Conservation (phyloP, 495 filamentous ascomycete genomes). For the Xylaria cubensis region DNA sequence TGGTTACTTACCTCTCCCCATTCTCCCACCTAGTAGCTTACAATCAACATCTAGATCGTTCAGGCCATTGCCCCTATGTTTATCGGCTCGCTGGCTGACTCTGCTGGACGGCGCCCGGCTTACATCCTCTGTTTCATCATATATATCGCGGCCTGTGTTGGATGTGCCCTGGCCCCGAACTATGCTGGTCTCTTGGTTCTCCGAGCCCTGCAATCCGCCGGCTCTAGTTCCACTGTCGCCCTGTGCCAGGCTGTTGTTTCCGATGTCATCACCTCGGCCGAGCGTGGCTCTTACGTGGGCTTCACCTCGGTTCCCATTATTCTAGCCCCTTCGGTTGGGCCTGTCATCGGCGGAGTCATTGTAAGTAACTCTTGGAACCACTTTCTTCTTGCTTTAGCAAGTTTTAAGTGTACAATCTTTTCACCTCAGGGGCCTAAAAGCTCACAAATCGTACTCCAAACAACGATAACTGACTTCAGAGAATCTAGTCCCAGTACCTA, state of each 20-base stretch:
- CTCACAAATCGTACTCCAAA: background rate
- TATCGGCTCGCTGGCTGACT: slow-evolving; percentile 61
- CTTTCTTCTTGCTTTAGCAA: background rate
- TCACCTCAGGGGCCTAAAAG: background rate
- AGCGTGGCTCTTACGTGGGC: slow-evolving; percentile 59
- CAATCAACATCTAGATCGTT: slow-evolving; percentile 45
- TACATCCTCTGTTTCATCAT: slow-evolving; percentile 59
- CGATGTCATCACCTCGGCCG: slow-evolving; percentile 57
- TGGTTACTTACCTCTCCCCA: background rate
- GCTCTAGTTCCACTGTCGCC: slow-evolving; percentile 56
- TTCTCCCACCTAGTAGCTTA: background rate
- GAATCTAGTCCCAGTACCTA: slow-evolving; percentile 48
- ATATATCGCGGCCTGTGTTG: slow-evolving; percentile 62
- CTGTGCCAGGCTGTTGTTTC: slow-evolving; percentile 59
- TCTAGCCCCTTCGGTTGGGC: slow-evolving; percentile 54
- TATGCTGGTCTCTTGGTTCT: slow-evolving; percentile 60
- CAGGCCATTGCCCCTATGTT: slow-evolving; percentile 63
- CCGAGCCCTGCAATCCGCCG: slow-evolving; percentile 59
- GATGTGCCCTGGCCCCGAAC: slow-evolving; percentile 56
- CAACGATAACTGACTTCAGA: background rate
- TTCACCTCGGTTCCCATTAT: slow-evolving; percentile 40
- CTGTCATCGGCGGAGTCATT: slow-evolving; percentile 62
- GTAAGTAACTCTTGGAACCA: slow-evolving; percentile 1
- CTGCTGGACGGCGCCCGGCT: slow-evolving; percentile 57
- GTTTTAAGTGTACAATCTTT: background rate